phyloP scores from a whole-genome alignment of 768 basidiomycete species.

The Rhizopogon vesiculosus region DNA sequence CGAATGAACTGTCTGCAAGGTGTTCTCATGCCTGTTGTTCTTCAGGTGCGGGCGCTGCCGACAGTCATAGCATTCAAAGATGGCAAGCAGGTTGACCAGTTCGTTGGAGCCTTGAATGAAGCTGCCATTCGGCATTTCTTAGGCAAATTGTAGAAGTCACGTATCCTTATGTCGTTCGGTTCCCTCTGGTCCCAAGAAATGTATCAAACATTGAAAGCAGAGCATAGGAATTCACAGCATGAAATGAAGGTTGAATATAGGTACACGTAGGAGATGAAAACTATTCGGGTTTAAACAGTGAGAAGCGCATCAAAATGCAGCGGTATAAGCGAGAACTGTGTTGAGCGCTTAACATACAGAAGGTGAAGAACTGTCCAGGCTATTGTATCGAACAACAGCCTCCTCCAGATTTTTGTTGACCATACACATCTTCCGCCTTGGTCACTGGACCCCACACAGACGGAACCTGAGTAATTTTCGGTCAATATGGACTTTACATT shows the following conservation, averaged over 20 bases:
- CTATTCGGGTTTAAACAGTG: constrained; percentile 2
- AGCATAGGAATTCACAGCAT: background rate
- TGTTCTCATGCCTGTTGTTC: background rate
- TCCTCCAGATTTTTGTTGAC: constrained; percentile 51
- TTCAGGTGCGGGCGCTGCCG: constrained; percentile 68
- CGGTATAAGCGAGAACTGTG: constrained; percentile 5
- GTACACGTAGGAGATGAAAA: constrained; percentile 6
- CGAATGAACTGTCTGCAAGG: too few relatives aligned
- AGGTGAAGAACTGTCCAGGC: constrained; percentile 3
- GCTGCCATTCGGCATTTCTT: constrained; percentile 41
- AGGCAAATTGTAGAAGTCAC: constrained; percentile 26
- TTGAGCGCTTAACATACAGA: constrained; percentile 1
- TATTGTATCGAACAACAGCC: constrained; percentile 62
- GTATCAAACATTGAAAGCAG: background rate
- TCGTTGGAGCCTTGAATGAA: constrained; percentile 56
- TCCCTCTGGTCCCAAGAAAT: background rate
- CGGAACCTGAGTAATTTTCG: constrained; percentile 56
- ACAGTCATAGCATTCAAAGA: constrained; percentile 76
- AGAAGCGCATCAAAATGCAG: constrained; percentile 14
- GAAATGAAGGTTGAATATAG: constrained; percentile 5
- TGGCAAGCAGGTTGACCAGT: constrained; percentile 53
- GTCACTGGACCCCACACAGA: constrained; percentile 97
- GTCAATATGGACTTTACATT: constrained; percentile 7
- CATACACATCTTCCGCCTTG: constrained; percentile 90
- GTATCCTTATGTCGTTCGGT: background rate